Conservation (phyloP, 1,284 basidiomycete species). For the Phellopilus nigrolimitatus region DNA sequence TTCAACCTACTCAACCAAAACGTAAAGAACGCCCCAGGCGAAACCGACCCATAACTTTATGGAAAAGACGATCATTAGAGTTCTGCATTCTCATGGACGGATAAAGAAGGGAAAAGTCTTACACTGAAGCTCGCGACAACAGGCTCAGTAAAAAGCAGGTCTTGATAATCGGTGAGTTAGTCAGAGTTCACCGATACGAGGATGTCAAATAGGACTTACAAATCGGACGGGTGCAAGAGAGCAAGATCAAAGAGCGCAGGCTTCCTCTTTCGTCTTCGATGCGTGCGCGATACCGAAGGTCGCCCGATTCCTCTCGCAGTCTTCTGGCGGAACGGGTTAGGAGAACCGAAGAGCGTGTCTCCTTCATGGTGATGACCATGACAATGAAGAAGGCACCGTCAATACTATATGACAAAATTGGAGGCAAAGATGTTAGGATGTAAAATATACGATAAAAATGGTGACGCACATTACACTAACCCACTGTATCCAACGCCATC, state of each 20-base stretch:
- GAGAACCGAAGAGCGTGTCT: constrained; percentile 62
- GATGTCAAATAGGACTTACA: constrained; percentile 42
- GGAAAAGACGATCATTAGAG: neutral
- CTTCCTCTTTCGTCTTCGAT: constrained; percentile 59
- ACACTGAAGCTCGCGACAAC: constrained; percentile 77
- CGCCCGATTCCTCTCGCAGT: constrained; percentile 57
- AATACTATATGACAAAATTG: constrained; percentile 37
- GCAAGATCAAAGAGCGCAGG: constrained; percentile 52
- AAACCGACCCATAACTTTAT: constrained; percentile 68
- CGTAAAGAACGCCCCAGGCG: constrained; percentile 74
- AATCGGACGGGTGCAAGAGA: constrained; percentile 65
- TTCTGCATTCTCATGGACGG: neutral
- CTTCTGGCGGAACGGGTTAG: constrained; percentile 53
- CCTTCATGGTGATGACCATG: constrained; percentile 47
- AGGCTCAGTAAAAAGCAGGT: constrained; percentile 63
- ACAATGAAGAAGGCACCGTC: constrained; percentile 40
- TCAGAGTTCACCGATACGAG: no score
- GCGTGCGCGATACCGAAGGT: constrained; percentile 53
- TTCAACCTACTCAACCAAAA: constrained; percentile 56
- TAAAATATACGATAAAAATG: constrained; percentile 5
- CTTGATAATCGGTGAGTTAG: no score
- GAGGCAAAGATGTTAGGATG: constrained; percentile 8
- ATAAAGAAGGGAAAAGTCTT: constrained; percentile 65
- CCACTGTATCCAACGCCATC: constrained; percentile 85
- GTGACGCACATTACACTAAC: constrained; percentile 59